phyloP scores from a whole-genome alignment of 306 rosid species.

The Glycine tomentella region DNA sequence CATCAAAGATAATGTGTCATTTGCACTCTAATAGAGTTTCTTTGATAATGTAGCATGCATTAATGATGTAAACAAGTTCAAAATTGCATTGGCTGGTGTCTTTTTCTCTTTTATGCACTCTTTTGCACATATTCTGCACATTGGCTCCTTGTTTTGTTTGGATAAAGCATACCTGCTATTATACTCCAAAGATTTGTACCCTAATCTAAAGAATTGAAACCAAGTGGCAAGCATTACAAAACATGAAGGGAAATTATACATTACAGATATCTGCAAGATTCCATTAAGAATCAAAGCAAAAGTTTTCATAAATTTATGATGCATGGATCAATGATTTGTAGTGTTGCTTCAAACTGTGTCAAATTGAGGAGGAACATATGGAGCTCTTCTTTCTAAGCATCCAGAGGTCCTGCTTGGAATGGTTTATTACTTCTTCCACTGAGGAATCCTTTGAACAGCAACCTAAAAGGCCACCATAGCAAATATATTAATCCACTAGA shows the following conservation, averaged over 20 bases:
- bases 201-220: conserved; percentile 11
- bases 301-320: conserved; percentile 23
- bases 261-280: conserved; percentile 12
- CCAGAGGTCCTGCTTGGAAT: conserved; percentile 29
- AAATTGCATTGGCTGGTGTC: neutral
- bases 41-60: neutral
- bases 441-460: conserved; percentile 62
- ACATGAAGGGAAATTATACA: neutral
- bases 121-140: too few relatives aligned
- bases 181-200: neutral
- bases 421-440: conserved; percentile 53
- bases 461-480: conserved; percentile 45
- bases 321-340: conserved; percentile 18
- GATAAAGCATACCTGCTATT: too few relatives aligned
- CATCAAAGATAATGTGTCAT: neutral
- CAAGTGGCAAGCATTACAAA: conserved; percentile 16
- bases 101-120: too few relatives aligned
- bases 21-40: neutral
- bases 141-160: too few relatives aligned
- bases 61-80: neutral
- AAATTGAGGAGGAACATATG: conserved; percentile 20
- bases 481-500: conserved; percentile 22
- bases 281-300: conserved; percentile 22
- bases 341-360: conserved; percentile 8
- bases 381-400: conserved; percentile 16